Base-by-base conservation (phyloP, 2,329 filamentous ascomycete genomes). In the Botrytis porri region DNA sequence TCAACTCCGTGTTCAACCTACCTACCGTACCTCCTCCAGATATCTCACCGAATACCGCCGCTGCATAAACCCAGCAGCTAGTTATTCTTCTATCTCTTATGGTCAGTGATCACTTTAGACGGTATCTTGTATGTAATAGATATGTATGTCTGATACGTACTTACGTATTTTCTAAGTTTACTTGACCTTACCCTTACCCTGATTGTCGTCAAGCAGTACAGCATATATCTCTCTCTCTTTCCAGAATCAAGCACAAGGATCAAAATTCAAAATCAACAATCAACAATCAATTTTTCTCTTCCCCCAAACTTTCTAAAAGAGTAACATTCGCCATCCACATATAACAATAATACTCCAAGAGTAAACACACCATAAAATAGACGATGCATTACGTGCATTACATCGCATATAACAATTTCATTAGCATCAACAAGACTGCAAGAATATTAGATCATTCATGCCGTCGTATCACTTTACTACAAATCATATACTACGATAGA, bases 41-140 rank as follows among this genome's bases (percentile, higher is more conserved):
- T n/a, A 66, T 66, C 64, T 66, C 32, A 51, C 45, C 64, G 64
- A 66, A 54, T 66, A 66, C 32, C 45, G 14, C 32, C 32, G 64
- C 64, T 66, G 45, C 45, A 66, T 32, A 37, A 48, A 51, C 32
- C 43, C 45, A 54, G 64, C 64, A 51, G n/a, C 48, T 16, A n/a
- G 12, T 54, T 6, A 54, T 54, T 18, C n/a, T 51, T 20, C 12
- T 25, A 35, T 29, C n/a, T 25, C 25, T 66, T 22, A 51, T 8
- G 20, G 14, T 66, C 43, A 51, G 10, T 14, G n/a, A n/a, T n/a
- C n/a, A n/a, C n/a, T 22, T 22, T 20, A 25, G 25, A 65, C 18
- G 18, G 35, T 12, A 39, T 22, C 12, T 32, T 29, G 35, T 62
- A 62, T 18, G 35, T 61, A 61, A 54, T 51, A n/a, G 25, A 14